A percentile compares a stretch with the other conserved stretches of the same genome.
Conservation (phyloP, 2,329 filamentous ascomycete genomes). For the Verticillium isaacii region DNA sequence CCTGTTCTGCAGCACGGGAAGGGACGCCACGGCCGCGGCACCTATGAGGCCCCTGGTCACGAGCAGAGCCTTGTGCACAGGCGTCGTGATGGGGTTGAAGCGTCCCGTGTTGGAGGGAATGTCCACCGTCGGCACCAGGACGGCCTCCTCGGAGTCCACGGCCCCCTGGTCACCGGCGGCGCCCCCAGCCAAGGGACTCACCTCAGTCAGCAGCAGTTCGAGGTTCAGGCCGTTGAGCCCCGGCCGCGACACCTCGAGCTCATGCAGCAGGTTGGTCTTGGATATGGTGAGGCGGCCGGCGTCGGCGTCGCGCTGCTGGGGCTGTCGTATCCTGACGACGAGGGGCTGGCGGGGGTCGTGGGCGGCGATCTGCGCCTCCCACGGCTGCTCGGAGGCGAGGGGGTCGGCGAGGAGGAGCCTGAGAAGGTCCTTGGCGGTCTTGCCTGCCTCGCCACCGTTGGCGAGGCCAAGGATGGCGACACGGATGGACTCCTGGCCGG, state of each 20-base stretch:
- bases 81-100: conserved; percentile 66
- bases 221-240: conserved; percentile 56
- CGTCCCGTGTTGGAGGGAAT: conserved; percentile 62
- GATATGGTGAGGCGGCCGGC: conserved; percentile 15
- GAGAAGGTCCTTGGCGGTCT: conserved; percentile 59
- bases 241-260: conserved; percentile 60
- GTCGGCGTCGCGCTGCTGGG: conserved; percentile 18
- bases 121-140: conserved; percentile 73
- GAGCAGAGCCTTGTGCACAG: conserved; percentile 77
- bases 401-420: conserved; percentile 68
- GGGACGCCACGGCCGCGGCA: conserved; percentile 47
- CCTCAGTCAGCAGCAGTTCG: conserved; percentile 57
- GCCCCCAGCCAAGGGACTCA: conserved; percentile 39
- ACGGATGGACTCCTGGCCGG: conserved; percentile 53
- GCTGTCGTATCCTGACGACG: conserved; percentile 52
- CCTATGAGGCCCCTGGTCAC: conserved; percentile 70
- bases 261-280: conserved; percentile 39
- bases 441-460: conserved; percentile 29
- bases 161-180: conserved; percentile 31
- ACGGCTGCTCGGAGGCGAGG: conserved; percentile 54
- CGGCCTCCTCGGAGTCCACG: conserved; percentile 52
- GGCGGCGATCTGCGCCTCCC: conserved; percentile 59
- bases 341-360: conserved; percentile 52
- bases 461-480: conserved; percentile 52
- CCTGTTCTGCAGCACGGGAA: conserved; percentile 32